Base-by-base conservation (phyloP, 1,284 basidiomycete species). In the Apiotrichum laibachii region DNA sequence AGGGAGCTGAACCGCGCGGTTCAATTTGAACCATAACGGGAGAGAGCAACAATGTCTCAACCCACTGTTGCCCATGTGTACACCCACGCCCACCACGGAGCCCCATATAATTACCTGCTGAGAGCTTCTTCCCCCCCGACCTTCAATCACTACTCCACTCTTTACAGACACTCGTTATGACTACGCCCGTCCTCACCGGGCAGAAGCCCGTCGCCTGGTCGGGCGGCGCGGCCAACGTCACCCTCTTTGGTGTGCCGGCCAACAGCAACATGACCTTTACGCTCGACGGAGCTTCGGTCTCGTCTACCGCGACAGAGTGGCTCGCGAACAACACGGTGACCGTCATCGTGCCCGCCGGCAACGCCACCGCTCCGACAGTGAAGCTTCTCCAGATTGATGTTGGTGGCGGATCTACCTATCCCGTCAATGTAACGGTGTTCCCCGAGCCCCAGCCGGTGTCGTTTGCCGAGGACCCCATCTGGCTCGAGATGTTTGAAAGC, bases 401-500 rank as follows among this genome's bases (percentile, higher is more conserved):
- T 19, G 53, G 45, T 16, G 45, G 37, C 9, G 44, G 37, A 21
- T 16, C 21, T 10, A 21, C 33, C 11, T 44, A 43, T 26, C 8
- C 19, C 13, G 47, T 56, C 19, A 50, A 56, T 34, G 40, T 56
- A 18, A 56, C 55, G 0, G 55, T 56, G 8, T 31, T 50, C 8
- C 55, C 55, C 1, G 19, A 50, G 47, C 15, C 33, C n/a, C 12
- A n/a, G 33, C 12, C 40, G 9, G 19, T 44, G 1, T 5, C 19
- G 9, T 44, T 56, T 11, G 33, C 18, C 19, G 55, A 56, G 42
- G 48, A 50, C 21, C 33, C 55, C n/a, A 18, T 33, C 2, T 56
- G 55, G 55, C 33, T 44, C 15, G 55, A 56, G 43, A 50, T 50
- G 48, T 56, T 56, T 18, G 55, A 56, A 26, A 39, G 21, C 42